Evolutionary conservation across 768 basidiomycete species (phyloP), one percentile per base, ranked within the genome.

Genomic region (Fomitopsis pulvina): DNA sequence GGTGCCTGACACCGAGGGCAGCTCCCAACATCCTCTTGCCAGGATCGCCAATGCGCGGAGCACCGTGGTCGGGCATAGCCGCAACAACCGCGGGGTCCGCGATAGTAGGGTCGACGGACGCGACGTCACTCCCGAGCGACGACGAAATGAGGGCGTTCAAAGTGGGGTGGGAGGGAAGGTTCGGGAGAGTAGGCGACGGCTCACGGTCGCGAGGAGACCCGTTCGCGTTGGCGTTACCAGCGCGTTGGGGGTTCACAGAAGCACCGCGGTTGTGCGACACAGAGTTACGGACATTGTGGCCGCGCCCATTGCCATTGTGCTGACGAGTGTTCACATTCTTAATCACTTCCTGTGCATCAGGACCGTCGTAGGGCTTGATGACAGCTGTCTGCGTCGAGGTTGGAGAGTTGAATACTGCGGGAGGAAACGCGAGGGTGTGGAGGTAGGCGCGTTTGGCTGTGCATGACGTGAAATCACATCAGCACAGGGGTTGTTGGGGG

Each of bases 371-470:
- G 1, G 96, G 93, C 58, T 78, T 79, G 68, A 99, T 89, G 48
- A 72, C 71, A 18, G 84, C 83, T 18, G 74, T 62, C 41, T 68
- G 65, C 29, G 77, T 79, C 53, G 73, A 71, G 39, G 74, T 66
- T 25, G 75, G 64, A 3, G 83, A 77, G 27, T 78, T 77, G 53
- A 92, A 74, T 54, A 82, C 76, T 53, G 83, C 63, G 40, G 87
- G 92, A 52, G 85, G 92, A 62, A 80, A 83, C 24, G 88, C 91
- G 61, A 98, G 75, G 37, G 92, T 84, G 50, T 85, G 80, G 32
- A 99, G 85, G 73, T 97, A 99, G 50, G 93, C 93, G 58, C 89
- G 85, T 71, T 97, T 97, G 53, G 93, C 93, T 94, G 70, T 26
- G 44, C n/a, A 27, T n/a, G n/a, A n/a, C n/a, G 16, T 25, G 21